Conservation (phyloP, 2,329 filamentous ascomycete species). For the Nothophaeocryptopus gaeumannii region DNA sequence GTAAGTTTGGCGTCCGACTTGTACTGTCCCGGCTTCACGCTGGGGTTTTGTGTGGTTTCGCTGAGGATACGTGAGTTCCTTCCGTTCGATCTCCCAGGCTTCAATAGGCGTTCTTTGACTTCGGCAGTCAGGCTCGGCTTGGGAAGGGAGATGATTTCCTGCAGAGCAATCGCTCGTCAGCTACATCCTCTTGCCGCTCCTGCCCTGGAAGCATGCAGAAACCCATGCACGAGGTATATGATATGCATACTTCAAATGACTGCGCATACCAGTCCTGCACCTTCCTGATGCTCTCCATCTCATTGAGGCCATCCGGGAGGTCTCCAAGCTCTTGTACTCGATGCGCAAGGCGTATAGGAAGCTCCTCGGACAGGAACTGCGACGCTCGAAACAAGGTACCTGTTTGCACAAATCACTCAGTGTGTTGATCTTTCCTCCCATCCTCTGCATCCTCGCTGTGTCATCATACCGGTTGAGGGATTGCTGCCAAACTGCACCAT, state of each 20-base stretch:
- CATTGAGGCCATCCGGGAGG: conserved; percentile 90
- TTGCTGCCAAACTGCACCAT: conserved; percentile 99
- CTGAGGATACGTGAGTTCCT: conserved; percentile 67
- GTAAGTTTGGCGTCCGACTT: conserved; percentile 54
- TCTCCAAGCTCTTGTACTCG: conserved; percentile 91
- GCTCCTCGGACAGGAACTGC: conserved; percentile 96
- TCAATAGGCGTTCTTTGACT: conserved; percentile 74
- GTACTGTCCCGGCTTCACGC: conserved; percentile 80
- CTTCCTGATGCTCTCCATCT: conserved; percentile 94
- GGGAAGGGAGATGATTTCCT: conserved; percentile 89
- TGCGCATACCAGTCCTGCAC: conserved; percentile 99
- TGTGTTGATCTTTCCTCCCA: background rate
- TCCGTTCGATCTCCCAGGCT: conserved; percentile 58
- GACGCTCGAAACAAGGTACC: conserved; percentile 96
- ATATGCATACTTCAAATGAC: conserved; percentile 81
- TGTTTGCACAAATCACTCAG: conserved; percentile 35
- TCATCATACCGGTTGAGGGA: conserved; percentile 73
- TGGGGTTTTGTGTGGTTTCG: conserved; percentile 85
- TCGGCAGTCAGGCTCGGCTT: conserved; percentile 74
- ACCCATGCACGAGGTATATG: background rate
- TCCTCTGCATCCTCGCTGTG: background rate
- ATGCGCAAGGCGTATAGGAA: conserved; percentile 93
- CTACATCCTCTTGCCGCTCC: too few species aligned
- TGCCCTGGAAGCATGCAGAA: background rate
- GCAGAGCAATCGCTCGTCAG: conserved; percentile 20